phyloP scores from a whole-genome alignment of 306 rosid species.

The Castanea crenata region DNA sequence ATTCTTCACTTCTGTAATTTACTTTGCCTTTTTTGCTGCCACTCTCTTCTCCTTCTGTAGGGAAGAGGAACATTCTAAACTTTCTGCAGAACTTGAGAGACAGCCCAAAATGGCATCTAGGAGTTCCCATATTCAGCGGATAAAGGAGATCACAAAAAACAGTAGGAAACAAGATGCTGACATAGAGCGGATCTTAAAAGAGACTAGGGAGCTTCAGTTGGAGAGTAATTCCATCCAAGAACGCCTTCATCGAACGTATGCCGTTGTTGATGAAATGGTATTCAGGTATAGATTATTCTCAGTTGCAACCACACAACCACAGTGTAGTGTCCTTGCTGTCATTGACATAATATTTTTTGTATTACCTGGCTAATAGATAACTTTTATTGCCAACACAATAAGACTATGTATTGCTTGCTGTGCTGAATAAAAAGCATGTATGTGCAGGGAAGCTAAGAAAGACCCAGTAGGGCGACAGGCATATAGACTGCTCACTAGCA shows the following conservation, averaged over 20 bases:
- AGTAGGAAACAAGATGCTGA: conserved; percentile 83
- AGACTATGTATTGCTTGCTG: neutral
- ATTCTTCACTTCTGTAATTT: conserved; percentile 1
- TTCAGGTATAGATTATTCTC: conserved; percentile 57
- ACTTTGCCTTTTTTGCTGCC: conserved; percentile 15
- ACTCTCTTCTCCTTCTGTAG: conserved; percentile 30
- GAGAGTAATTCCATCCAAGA: conserved; percentile 88
- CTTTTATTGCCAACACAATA: neutral
- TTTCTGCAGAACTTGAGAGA: conserved; percentile 37
- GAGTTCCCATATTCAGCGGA: conserved; percentile 67
- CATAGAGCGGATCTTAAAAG: conserved; percentile 70
- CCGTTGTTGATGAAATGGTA: conserved; percentile 76
- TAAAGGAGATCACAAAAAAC: conserved; percentile 81
- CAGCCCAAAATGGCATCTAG: conserved; percentile 54
- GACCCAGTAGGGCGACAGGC: conserved; percentile 65
- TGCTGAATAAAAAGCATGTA: conserved; percentile 10
- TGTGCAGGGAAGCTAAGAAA: conserved; percentile 83
- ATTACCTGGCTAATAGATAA: neutral
- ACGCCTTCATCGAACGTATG: conserved; percentile 76
- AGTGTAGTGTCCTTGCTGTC: neutral
- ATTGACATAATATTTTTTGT: neutral
- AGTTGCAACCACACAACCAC: conserved; percentile 12
- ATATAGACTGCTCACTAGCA: conserved; percentile 71
- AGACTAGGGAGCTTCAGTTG: conserved; percentile 85
- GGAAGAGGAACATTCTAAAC: conserved; percentile 41